These are phyloP conservation scores for Microthlaspi erraticum DNA, from an alignment of 345 rosid species.

Conservation along the genomic window DNA sequence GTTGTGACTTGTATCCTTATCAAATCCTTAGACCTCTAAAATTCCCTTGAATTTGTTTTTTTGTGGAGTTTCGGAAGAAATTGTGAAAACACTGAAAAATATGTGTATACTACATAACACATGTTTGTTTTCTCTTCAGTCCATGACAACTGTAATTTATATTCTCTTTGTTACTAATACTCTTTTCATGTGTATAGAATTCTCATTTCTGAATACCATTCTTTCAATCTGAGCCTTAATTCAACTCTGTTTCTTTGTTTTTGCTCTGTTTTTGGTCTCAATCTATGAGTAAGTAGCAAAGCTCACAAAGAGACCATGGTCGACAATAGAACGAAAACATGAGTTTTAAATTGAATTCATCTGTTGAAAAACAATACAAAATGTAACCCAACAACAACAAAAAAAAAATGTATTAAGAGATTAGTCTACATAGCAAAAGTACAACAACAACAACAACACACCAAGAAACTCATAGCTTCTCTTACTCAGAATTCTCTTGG, in stretches of 20 bases:
- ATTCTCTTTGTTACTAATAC: slow-evolving; percentile 1
- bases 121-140: slow-evolving; percentile 27
- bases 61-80: background rate
- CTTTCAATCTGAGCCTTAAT: background rate
- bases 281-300: no score
- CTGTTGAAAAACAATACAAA: slow-evolving; percentile 33
- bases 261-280: background rate
- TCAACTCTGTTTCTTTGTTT: background rate
- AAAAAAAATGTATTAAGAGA: slow-evolving; percentile 24
- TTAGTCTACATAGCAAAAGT: slow-evolving; percentile 42
- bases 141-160: slow-evolving; percentile 23
- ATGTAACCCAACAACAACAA: slow-evolving; percentile 14
- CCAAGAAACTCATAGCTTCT: slow-evolving; percentile 34
- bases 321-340: background rate
- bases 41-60: slow-evolving; percentile 10
- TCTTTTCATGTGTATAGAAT: slow-evolving; percentile 15
- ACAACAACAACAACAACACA: slow-evolving; percentile 31
- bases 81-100: slow-evolving; percentile 14
- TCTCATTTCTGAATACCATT: slow-evolving; percentile 24
- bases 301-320: background rate
- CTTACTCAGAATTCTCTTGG: slow-evolving; percentile 22
- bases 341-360: slow-evolving; percentile 23
- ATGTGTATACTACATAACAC: slow-evolving; percentile 26
- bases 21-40: background rate
- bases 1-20: slow-evolving; percentile 44